Evolutionary conservation across 2,329 filamentous ascomycete species (phyloP), one percentile per base, ranked within the genome.

Genomic region (Cordyceps pruinosa): DNA sequence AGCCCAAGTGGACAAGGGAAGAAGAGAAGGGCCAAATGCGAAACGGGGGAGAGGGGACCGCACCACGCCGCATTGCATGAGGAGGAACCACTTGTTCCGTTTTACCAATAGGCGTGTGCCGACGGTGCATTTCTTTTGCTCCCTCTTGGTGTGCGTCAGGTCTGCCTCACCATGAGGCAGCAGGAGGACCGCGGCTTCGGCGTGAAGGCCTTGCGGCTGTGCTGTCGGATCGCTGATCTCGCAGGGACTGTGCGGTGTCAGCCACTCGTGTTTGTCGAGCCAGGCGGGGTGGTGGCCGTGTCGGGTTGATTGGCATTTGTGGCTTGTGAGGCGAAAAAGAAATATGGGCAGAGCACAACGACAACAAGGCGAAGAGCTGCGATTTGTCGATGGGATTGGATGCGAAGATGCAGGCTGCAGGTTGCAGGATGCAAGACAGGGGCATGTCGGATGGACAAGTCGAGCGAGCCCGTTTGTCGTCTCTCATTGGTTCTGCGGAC

Each of bases 111-210:
- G 37, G n/a, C 26, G 44, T 8, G 2, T 5, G 34, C 21, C 8
- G 34, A 13, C 17, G 23, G 26, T 15, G 25, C 39, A 12, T 25
- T 28, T 39, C 9, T 26, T n/a, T 50, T 49, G 21, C 37, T 39
- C 23, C 34, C 6, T 17, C n/a, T 23, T 25, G 7, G 26, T 9
- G 49, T 39, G 48, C 49, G 35, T 52, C 49, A 52, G 39, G 49
- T 42, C 35, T 52, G 49, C 37, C 39, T 52, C 49, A 50, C 21
- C 30, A 37, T n/a, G n/a, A n/a, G n/a, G n/a, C n/a, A n/a, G n/a
- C n/a, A n/a, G n/a, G n/a, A n/a, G n/a, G n/a, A n/a, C n/a, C n/a
- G n/a, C n/a, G n/a, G n/a, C n/a, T n/a, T n/a, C n/a, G n/a, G n/a
- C n/a, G n/a, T n/a, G n/a, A n/a, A 3, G 37, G 37, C 37, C 37